Base-by-base conservation (phyloP, 1,284 basidiomycete species). In the Fomitopsis schrenkii region DNA sequence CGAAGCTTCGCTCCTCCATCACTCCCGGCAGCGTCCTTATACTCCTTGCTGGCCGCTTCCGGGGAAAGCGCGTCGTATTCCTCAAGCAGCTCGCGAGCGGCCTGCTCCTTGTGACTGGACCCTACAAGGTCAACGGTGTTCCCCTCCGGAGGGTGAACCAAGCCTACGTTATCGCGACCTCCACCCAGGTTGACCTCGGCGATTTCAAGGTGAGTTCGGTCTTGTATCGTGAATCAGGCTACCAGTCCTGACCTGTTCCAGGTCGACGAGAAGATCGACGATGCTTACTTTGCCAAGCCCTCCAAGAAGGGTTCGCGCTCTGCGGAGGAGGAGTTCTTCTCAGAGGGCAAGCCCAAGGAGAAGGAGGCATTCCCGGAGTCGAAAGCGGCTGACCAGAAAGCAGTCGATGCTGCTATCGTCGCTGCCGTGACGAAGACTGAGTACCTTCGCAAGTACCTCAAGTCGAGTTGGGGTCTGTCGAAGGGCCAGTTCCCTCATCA, bases 121-220 rank as follows among this genome's bases (percentile, higher is more conserved):
- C 97, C 61, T 98, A 89, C 89, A 98, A 97, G 88, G 75, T 99
- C 77, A 99, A 99, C 81, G 97, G 97, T 78, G 97, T 99, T 52
- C 97, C 97, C 71, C 85, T 99, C 75, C 88, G 97, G 77, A 88
- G 97, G 77, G 96, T 99, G 67, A 97, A 97, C 84, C 97, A 98
- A 84, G 95, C 97, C 62, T 99, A 99, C 79, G 96, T 97, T 66
- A 98, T 99, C 74, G 95, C 97, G 66, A 99, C 97, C 66, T 95
- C 95, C 66, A 98, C 97, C 74, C 96, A 93, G 82, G 80, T 99
- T 72, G 93, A 98, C 71, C 79, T 99, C 67, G 83, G 83, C 54
- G 84, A 81, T 68, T 83, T 94, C 76, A 85, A 87, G 80, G 94
- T 94, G 68, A 76, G 58, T 68, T n/a, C 12, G 1, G n/a, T 28